A percentile compares a stretch with the other conserved stretches of the same genome.
phyloP scores from a whole-genome alignment of 129 eudicot species.

The sunflower (Helianthus annuus) region DNA sequence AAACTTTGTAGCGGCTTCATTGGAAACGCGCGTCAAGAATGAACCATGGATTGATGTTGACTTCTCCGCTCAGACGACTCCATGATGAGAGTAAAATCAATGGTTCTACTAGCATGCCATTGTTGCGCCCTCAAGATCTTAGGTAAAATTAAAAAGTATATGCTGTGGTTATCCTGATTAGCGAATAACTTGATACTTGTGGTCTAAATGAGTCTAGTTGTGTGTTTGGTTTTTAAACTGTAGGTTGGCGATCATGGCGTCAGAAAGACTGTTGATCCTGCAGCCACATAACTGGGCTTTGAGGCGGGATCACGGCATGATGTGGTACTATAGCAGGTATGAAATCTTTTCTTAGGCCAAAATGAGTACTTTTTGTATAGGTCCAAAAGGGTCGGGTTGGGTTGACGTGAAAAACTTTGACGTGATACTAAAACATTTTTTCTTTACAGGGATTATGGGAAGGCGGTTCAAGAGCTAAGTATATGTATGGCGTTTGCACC shows the following conservation, averaged over 20 bases:
- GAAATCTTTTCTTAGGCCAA: not conserved
- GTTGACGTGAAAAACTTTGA: not conserved
- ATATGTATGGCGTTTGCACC: constrained; percentile 98
- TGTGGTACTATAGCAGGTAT: constrained; percentile 83
- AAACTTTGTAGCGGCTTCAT: constrained; percentile 59
- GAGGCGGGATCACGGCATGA: constrained; percentile 95
- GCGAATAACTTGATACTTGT: constrained; percentile 26
- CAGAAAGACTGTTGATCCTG: constrained; percentile 73
- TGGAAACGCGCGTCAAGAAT: constrained; percentile 93
- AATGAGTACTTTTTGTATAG: not conserved
- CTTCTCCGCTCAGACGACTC: constrained; percentile 83
- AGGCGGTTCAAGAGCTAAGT: constrained; percentile 94
- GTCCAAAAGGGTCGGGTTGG: not conserved
- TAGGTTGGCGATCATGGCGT: constrained; percentile 94
- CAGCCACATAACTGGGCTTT: constrained; percentile 96
- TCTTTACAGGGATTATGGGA: constrained; percentile 61
- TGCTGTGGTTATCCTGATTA: constrained; percentile 19
- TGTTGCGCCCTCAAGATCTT: constrained; percentile 83
- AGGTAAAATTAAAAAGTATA: constrained; percentile 42
- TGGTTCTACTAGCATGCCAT: constrained; percentile 60
- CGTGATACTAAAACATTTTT: not conserved
- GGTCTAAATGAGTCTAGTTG: constrained; percentile 25
- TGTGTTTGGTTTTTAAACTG: constrained; percentile 23
- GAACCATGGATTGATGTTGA: constrained; percentile 76
- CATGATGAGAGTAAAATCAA: constrained; percentile 45